These are phyloP conservation scores for Ascobolus immersus DNA, from an alignment of 495 filamentous ascomycete species.

Conservation along the genomic window DNA sequence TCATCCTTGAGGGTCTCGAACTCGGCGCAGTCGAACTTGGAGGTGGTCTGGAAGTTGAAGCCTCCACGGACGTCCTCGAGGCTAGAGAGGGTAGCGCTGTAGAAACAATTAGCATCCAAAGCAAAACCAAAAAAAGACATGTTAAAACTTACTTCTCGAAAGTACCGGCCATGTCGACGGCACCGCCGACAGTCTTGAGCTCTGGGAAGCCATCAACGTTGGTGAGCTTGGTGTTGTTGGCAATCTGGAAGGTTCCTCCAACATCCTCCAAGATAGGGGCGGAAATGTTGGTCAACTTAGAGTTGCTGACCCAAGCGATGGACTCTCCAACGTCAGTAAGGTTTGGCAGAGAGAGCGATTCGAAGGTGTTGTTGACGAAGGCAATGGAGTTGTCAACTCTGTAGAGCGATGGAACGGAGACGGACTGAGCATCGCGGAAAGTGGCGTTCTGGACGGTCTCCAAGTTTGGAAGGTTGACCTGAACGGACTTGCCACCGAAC, in stretches of 20 bases:
- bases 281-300: constrained; percentile 46
- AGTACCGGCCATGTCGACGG: constrained; percentile 67
- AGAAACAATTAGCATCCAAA: constrained; percentile 9
- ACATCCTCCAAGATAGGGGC: constrained; percentile 40
- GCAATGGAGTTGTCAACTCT: constrained; percentile 54
- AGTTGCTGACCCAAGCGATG: constrained; percentile 59
- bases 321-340: constrained; percentile 48
- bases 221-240: constrained; percentile 57
- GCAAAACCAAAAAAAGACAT: background rate
- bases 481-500: constrained; percentile 29
- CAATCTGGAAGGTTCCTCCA: constrained; percentile 53
- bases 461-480: constrained; percentile 47
- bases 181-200: constrained; percentile 49
- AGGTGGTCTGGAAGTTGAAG: constrained; percentile 60
- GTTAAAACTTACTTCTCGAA: constrained; percentile 47
- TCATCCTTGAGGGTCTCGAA: constrained; percentile 9
- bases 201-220: constrained; percentile 37
- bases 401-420: constrained; percentile 52
- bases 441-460: constrained; percentile 58
- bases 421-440: constrained; percentile 52
- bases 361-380: constrained; percentile 59
- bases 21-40: constrained; percentile 29
- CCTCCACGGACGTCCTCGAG: constrained; percentile 58
- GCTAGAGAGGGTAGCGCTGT: constrained; percentile 40
- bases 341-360: constrained; percentile 43